phyloP scores from a whole-genome alignment of 169 alveolate species.

The Babesia ovata region DNA sequence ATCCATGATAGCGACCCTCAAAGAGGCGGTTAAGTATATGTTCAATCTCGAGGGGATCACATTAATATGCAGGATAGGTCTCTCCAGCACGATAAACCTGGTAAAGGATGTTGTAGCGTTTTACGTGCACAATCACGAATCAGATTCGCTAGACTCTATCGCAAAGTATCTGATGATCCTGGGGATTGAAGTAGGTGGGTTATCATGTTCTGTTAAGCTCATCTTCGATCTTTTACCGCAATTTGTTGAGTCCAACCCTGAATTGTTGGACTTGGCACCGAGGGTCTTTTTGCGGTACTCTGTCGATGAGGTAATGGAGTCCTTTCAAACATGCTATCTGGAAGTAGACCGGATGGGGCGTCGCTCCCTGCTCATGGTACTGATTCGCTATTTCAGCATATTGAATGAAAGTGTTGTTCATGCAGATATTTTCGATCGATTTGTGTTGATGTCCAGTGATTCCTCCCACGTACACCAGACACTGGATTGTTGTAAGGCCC shows the following conservation, averaged over 20 bases:
- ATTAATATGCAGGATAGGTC: constrained; percentile 22
- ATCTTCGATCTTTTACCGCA: constrained; percentile 9
- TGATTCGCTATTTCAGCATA: constrained; percentile 12
- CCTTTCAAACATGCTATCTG: constrained; percentile 5
- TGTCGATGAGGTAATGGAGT: constrained; percentile 10
- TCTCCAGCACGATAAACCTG: constrained; percentile 4
- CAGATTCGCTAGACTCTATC: not conserved
- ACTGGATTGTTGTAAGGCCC: constrained; percentile 26
- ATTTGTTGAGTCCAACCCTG: constrained; percentile 16
- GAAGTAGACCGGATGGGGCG: not conserved
- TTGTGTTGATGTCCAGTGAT: not conserved
- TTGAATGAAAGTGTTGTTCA: not conserved
- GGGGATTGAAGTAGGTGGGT: not conserved
- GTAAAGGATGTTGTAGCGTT: constrained; percentile 14
- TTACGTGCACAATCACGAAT: not conserved
- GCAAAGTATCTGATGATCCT: constrained; percentile 16
- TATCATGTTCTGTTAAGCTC: not conserved
- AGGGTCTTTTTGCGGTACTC: constrained; percentile 3
- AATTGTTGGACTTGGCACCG: constrained; percentile 14
- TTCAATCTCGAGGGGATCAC: constrained; percentile 14
- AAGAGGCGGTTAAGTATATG: constrained; percentile 18
- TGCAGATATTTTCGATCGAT: not conserved
- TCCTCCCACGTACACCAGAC: constrained; percentile 5
- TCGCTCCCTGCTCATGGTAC: not conserved
- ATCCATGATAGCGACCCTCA: constrained; percentile 14